Percentiles rank a stretch among this genome's conserved stretches.
Evolutionary conservation across 2,329 filamentous ascomycete species (phyloP).

Genomic region (Teratosphaeriaceae sp.): DNA sequence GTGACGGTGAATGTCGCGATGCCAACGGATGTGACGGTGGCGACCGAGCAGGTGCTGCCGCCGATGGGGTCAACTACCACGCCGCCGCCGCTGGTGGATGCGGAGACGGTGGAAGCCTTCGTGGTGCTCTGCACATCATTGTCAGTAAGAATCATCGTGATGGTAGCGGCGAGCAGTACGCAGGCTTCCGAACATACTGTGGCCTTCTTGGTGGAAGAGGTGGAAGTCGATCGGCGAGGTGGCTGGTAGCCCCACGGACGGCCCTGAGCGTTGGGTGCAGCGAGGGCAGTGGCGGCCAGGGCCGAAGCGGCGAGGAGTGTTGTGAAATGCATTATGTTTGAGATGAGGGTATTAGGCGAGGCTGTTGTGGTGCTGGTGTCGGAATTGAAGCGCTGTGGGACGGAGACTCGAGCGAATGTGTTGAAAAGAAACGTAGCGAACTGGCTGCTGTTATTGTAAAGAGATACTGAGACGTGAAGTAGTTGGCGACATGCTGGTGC

Average conservation of each 20-base stretch:
- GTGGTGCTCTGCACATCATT: neutral
- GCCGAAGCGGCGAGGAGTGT: constrained; percentile 3
- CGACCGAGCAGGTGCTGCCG: neutral
- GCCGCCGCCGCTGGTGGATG: neutral
- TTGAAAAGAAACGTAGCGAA: neutral
- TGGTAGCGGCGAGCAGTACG: neutral
- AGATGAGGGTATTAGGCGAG: neutral
- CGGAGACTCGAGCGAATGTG: neutral
- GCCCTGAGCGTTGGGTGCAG: constrained; percentile 1
- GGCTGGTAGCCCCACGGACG: neutral
- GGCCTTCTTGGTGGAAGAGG: neutral
- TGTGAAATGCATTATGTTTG: constrained; percentile 5
- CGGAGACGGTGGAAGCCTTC: neutral
- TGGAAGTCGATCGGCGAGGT: neutral
- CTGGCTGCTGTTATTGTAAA: neutral
- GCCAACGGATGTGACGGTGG: constrained; percentile 1
- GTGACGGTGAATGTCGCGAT: too few species aligned
- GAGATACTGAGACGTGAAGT: neutral
- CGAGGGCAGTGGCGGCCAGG: constrained; percentile 4
- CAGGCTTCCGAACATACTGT: neutral
- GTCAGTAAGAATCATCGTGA: neutral
- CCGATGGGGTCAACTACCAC: neutral
- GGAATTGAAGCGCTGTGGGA: neutral
- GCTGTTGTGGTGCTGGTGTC: neutral
- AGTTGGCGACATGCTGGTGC: neutral